These are phyloP conservation scores for Rubia peregrina DNA, from an alignment of 305 asterid species.

Conservation along the genomic window DNA sequence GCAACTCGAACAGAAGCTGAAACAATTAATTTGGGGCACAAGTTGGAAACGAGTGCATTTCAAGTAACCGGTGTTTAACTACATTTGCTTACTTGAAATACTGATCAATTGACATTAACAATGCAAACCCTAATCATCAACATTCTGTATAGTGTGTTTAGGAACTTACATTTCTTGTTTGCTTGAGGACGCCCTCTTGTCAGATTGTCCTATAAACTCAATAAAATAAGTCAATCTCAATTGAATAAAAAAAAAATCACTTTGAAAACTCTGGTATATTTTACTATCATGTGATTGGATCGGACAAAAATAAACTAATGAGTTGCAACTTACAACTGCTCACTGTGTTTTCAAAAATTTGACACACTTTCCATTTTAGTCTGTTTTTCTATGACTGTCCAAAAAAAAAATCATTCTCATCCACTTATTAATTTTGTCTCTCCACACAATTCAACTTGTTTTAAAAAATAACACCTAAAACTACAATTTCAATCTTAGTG, in stretches of 20 bases:
- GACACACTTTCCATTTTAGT: too few relatives aligned
- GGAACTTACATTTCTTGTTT: conserved; percentile 51
- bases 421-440: too few relatives aligned
- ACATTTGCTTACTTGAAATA: background rate
- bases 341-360: too few relatives aligned
- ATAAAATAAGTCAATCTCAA: conserved; percentile 1
- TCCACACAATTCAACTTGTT: too few relatives aligned
- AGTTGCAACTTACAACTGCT: too few relatives aligned
- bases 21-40: background rate
- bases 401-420: too few relatives aligned
- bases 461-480: too few relatives aligned
- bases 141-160: background rate
- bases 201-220: conserved; percentile 42
- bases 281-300: background rate
- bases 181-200: conserved; percentile 27
- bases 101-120: background rate
- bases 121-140: conserved; percentile 8
- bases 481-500: too few relatives aligned
- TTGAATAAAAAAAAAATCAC: background rate
- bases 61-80: background rate
- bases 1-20: conserved; percentile 43
- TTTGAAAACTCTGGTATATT: too few relatives aligned
- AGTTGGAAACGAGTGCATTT: conserved; percentile 18
- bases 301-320: background rate
- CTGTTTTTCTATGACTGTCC: too few relatives aligned